Base-by-base conservation (phyloP, 208 protist genomes). In the Trypanosoma congolense region DNA sequence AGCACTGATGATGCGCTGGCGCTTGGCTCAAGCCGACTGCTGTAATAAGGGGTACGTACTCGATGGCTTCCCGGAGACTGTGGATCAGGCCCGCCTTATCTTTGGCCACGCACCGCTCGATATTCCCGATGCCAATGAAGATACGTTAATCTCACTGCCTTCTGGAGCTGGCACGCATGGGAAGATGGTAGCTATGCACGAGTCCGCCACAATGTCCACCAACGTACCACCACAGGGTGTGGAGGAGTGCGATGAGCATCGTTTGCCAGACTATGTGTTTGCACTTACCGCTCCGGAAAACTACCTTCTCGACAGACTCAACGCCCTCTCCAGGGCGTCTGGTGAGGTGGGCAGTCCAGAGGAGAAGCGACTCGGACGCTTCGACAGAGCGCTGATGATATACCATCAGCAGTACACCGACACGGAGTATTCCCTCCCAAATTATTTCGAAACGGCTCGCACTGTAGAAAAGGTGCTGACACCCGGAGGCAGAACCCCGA, bases 31-130 rank as follows among this genome's bases (percentile, higher is more conserved):
- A 55, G 61, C 80, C 29, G 83, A 88, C 35, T 95, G 87, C 57
- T 58, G 60, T n/a, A 95, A 96, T 57, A 89, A 96, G 38, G 95
- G 95, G 22, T 98, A 90, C 63, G 69, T 98, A 18, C 60, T 98
- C 3, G 89, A 96, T 48, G 92, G 95, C 5, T 88, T 91, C 41
- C 95, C 95, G 24, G 50, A 83, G 24, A 96, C 84, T 19, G 50
- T 95, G 6, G 75, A 77, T 62, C 73, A 92, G 65, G 87, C 85
- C 3, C 68, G 88, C 22, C 71, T 96, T 56, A 55, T 89, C n/a
- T 97, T 97, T 61, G 63, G 57, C 22, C 53, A 60, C 5, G 69
- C 50, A n/a, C 64, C 67, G 35, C 56, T 90, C 36, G 68, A 70
- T 24, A 66, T 72, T 4, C 77, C 80, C 3, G 74, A 70, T 30